Base-by-base conservation (phyloP, 1,284 basidiomycete genomes). In the Ganoderma resinaceum region DNA sequence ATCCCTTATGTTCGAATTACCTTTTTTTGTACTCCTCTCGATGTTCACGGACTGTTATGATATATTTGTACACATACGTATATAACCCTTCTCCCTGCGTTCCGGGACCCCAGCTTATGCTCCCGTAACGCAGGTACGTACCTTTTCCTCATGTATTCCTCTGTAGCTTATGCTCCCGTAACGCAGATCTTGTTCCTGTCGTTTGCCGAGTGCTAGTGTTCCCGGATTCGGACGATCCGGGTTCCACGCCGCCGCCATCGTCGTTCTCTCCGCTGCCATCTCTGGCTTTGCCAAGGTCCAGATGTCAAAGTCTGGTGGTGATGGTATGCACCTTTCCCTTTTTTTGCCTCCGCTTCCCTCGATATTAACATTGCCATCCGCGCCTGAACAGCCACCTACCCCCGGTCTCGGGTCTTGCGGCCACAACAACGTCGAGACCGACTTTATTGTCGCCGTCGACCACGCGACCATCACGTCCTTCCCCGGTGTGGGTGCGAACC, bases 391-490 rank as follows among this genome's bases (percentile, higher is more conserved):
- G 72, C 66, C 18, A 73, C 72, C 33, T 73, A 68, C 66, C 20
- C 49, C 73, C 18, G 73, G 73, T 31, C 57, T 73, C 35, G 73
- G 73, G n/a, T 64, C 73, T 0, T 74, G 72, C 64, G 72, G 72
- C 11, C 49, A 66, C 61, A 53, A 46, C 61, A 73, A 73, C 71
- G 69, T 69, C 64, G 72, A 69, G 18, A 55, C 63, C 49, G 72
- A 73, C 68, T 67, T 71, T 46, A 70, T 74, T 49, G 73, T 69
- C 61, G 73, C 73, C 43, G 57, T 74, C 43, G 66, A 69, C 37
- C 53, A 61, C 23, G 53, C 46, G 35, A 68, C 69, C 33, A 71
- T 74, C 61, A 57, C 63, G 53, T 62, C 33, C 62, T 74, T 72
- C 73, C 73, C 71, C n/a, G 72, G 71, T 16, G 68, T 68, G 7